These are phyloP conservation scores for Geosmithia morbida DNA, from an alignment of 2,329 filamentous ascomycete species.

Conservation along the genomic window DNA sequence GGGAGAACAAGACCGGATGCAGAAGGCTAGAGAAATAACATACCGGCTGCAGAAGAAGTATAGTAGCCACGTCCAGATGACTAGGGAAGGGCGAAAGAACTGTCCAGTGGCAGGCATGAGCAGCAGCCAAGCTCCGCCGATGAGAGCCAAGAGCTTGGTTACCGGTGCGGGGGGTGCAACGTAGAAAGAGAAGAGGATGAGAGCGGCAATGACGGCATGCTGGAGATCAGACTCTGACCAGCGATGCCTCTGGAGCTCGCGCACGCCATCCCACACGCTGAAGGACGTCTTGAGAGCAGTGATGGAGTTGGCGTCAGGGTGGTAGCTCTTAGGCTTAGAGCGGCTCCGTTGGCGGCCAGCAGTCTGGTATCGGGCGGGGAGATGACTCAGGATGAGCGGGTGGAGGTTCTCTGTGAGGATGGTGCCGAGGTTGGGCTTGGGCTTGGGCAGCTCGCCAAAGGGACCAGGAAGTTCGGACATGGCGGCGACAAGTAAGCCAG, in stretches of 20 bases:
- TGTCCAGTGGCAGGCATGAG: slow-evolving; percentile 76
- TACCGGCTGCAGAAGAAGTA: slow-evolving; percentile 92
- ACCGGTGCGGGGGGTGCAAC: slow-evolving; percentile 72
- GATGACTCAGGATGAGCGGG: slow-evolving; percentile 25
- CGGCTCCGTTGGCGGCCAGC: slow-evolving; percentile 20
- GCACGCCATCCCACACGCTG: slow-evolving; percentile 64
- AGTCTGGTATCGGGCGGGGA: slow-evolving; percentile 21
- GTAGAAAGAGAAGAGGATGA: slow-evolving; percentile 71
- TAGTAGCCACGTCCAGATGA: slow-evolving; percentile 74
- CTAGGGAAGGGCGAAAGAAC: slow-evolving; percentile 78
- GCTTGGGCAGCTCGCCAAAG: slow-evolving; percentile 8
- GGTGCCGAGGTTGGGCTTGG: slow-evolving; percentile 24
- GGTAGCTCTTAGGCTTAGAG: slow-evolving; percentile 17
- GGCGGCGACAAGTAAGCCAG: slow-evolving; percentile 3
- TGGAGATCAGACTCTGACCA: slow-evolving; percentile 79
- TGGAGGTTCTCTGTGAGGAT: slow-evolving; percentile 24
- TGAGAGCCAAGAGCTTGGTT: slow-evolving; percentile 59
- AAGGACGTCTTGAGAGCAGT: slow-evolving; percentile 69
- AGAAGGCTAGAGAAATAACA: slow-evolving; percentile 21
- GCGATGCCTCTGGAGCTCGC: slow-evolving; percentile 58
- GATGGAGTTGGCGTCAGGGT: slow-evolving; percentile 38
- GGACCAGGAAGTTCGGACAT: slow-evolving; percentile 24
- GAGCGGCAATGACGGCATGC: slow-evolving; percentile 58
- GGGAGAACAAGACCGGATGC: not conserved
- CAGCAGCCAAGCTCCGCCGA: slow-evolving; percentile 53